These are phyloP conservation scores for Durusdinium trenchii DNA, from an alignment of 73 alveolate species.

Conservation along the genomic window DNA sequence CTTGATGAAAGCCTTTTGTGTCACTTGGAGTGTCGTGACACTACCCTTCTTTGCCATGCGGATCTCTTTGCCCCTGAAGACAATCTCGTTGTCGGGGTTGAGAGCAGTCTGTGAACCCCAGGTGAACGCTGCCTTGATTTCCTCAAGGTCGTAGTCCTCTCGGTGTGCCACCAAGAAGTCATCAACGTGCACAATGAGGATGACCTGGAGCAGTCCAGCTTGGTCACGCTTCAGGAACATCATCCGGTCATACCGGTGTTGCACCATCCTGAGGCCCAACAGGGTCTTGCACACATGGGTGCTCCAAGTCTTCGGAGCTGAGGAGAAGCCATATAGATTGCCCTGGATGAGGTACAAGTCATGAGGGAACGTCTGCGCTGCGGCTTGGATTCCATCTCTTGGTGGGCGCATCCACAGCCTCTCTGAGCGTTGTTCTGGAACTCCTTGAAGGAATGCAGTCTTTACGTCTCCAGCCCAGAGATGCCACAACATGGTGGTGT, in stretches of 20 bases:
- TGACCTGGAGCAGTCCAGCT: not conserved
- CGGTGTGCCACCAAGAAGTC: not conserved
- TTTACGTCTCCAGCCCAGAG: not conserved
- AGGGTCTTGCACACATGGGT: not conserved
- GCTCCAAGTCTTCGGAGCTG: not conserved
- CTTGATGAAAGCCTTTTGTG: slow-evolving; percentile 16
- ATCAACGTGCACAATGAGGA: not conserved
- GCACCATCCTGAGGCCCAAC: not conserved
- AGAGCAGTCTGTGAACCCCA: not conserved
- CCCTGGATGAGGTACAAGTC: not conserved
- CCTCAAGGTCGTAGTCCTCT: not conserved
- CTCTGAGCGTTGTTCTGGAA: not conserved
- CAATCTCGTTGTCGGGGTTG: not conserved
- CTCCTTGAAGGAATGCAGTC: not conserved
- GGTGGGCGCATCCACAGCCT: not conserved
- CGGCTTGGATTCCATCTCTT: not conserved
- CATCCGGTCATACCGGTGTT: not conserved
- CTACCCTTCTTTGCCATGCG: not conserved
- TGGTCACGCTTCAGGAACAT: not conserved
- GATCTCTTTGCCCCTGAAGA: slow-evolving; percentile 50
- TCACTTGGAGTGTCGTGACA: not conserved
- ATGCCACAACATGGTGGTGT: not conserved
- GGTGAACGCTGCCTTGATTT: not conserved
- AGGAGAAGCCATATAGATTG: not conserved
- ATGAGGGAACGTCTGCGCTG: not conserved